A percentile compares a stretch with the other conserved stretches of the same genome.
Conservation (phyloP, 495 filamentous ascomycete genomes). For the Aspergillus ellipticus region DNA sequence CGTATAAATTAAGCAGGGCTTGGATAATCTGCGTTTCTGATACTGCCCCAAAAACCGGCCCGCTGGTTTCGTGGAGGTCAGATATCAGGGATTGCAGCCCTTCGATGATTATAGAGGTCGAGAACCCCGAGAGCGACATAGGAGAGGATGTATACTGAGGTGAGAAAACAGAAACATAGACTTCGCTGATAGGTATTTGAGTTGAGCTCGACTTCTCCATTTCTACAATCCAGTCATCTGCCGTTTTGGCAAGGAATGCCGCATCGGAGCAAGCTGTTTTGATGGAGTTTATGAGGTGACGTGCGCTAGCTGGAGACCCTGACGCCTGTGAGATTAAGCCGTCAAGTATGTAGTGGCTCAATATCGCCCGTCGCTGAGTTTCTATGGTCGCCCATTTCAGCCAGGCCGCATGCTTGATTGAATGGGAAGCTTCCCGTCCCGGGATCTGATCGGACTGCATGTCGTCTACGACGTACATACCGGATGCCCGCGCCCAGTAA, state of each 20-base stretch:
- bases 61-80: slow-evolving; percentile 9
- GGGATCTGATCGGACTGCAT: slow-evolving; percentile 2
- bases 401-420: slow-evolving; percentile 6
- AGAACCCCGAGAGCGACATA: slow-evolving; percentile 7
- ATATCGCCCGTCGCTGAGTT: slow-evolving; percentile 14
- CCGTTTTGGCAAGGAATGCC: slow-evolving; percentile 15
- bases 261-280: slow-evolving; percentile 13
- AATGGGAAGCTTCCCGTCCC: not conserved
- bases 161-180: slow-evolving; percentile 6
- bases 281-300: slow-evolving; percentile 17
- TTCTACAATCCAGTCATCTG: slow-evolving; percentile 16
- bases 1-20: slow-evolving; percentile 12
- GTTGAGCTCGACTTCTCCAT: not conserved
- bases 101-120: slow-evolving; percentile 15
- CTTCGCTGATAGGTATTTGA: not conserved
- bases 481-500: slow-evolving; percentile 17
- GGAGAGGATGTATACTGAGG: not conserved
- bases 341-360: slow-evolving; percentile 18
- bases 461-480: slow-evolving; percentile 14
- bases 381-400: slow-evolving; percentile 14
- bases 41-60: slow-evolving; percentile 5
- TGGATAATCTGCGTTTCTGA: slow-evolving; percentile 8
- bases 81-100: slow-evolving; percentile 12
- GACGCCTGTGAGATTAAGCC: slow-evolving; percentile 21
- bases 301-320: slow-evolving; percentile 15